Base-by-base conservation (phyloP, 2,329 filamentous ascomycete species). In the Fusarium verticillioides region DNA sequence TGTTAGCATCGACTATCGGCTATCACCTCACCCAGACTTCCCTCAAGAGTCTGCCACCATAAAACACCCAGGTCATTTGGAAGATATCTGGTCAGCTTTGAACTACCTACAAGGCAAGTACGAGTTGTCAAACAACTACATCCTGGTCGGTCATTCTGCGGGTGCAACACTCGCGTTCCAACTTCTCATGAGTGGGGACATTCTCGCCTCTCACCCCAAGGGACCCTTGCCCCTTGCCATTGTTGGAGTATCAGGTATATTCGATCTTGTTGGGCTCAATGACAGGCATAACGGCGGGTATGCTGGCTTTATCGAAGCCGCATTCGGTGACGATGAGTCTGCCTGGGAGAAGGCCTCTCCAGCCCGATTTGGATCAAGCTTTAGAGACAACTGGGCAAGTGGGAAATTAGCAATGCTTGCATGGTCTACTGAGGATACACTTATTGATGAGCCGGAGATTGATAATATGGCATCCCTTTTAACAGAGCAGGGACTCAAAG, bases 151-250 rank as follows among this genome's bases (percentile, higher is more conserved):
- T 0, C 91, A 93, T 77, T 90, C 87, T 7, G 90, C 89, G 66
- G 91, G 91, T 53, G 90, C 88, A 5, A 91, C 89, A 9, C 81
- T 95, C 44, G 87, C 89, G 1, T 86, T 90, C 61, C 92, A 94
- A 81, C 79, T 88, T 18, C 80, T 88, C 37, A 87, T 88, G 85
- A 82, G 82, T 49, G 77, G 82, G 43, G 70, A 72, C 21, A 76
- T 82, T 54, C 69, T 82, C 23, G 75, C 66, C 54, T 66, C 62
- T 56, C 63, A 53, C 54, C 74, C 47, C 32, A 65, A 80, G 13
- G 78, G 83, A 7, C 81, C 79, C 10, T 78, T 84, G 23, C 90
- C 90, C 0, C 77, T 82, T 6, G 88, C 86, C 8, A 81, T 93
- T n/a, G 78, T 93, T 9, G 87, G 90, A 39, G 81, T 93, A 26